Conservation (phyloP, 2,329 filamentous ascomycete genomes). For the Phaeosphaeria sp. region DNA sequence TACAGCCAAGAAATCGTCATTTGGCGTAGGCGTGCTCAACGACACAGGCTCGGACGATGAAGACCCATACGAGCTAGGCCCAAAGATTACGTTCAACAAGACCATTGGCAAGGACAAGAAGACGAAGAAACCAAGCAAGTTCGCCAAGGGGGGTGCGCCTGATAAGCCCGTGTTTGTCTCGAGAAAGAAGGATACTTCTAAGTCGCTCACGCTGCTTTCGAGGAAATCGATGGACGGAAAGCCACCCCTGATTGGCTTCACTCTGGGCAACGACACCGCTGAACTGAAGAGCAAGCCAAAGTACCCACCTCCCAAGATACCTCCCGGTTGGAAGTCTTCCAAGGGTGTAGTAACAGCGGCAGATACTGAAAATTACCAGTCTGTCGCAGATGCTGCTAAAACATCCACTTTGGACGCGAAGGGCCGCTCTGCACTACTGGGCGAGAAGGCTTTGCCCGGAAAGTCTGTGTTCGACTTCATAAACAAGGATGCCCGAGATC, state of each 20-base stretch:
- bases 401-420: slow-evolving; percentile 77
- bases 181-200: slow-evolving; percentile 62
- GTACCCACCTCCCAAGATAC: slow-evolving; percentile 72
- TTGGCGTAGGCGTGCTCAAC: slow-evolving; percentile 88
- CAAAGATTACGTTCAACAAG: slow-evolving; percentile 85
- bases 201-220: slow-evolving; percentile 52
- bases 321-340: slow-evolving; percentile 75
- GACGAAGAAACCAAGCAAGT: slow-evolving; percentile 60
- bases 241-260: slow-evolving; percentile 79
- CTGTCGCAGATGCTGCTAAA: slow-evolving; percentile 79
- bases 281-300: slow-evolving; percentile 52
- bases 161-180: slow-evolving; percentile 78
- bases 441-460: slow-evolving; percentile 80
- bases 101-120: slow-evolving; percentile 84
- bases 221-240: slow-evolving; percentile 84
- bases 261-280: slow-evolving; percentile 63
- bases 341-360: slow-evolving; percentile 32
- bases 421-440: slow-evolving; percentile 78
- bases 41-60: slow-evolving; percentile 95
- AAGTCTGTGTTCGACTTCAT: slow-evolving; percentile 98
- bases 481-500: slow-evolving; percentile 76
- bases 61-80: slow-evolving; percentile 90
- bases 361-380: slow-evolving; percentile 57
- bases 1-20: slow-evolving; percentile 70
- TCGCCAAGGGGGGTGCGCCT: slow-evolving; percentile 69